Conservation (phyloP, 75 land plant species). For the Cunninghamia lanceolata region DNA sequence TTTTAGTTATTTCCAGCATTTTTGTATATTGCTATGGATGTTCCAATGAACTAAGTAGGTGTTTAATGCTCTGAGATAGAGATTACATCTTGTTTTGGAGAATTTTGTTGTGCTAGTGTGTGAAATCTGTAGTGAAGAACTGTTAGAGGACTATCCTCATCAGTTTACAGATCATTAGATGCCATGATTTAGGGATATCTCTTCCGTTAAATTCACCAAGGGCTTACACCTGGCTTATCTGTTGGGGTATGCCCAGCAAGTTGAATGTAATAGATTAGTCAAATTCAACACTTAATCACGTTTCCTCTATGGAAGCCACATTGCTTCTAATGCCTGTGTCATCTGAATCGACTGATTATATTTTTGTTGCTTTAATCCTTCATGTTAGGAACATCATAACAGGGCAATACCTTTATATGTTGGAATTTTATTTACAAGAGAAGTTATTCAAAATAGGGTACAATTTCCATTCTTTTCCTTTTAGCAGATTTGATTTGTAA, state of each 20-base stretch:
- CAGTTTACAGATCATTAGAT: not conserved
- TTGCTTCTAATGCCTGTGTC: not conserved
- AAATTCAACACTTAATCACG: not conserved
- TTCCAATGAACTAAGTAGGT: too few relatives aligned
- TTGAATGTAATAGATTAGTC: not conserved
- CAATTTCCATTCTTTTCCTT: not conserved
- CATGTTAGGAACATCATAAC: not conserved
- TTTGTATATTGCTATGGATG: too few relatives aligned
- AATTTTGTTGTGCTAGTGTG: not conserved
- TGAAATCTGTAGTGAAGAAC: too few relatives aligned
- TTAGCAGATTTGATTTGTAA: not conserved
- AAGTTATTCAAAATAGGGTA: not conserved
- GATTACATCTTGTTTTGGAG: not conserved
- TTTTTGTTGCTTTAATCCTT: not conserved
- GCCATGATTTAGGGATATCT: not conserved
- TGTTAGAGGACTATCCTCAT: too few relatives aligned
- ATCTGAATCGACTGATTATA: not conserved
- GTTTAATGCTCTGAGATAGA: too few relatives aligned
- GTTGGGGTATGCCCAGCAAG: not conserved
- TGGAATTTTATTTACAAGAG: not conserved
- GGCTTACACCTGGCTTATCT: not conserved
- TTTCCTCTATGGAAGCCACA: not conserved
- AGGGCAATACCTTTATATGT: not conserved
- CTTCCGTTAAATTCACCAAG: not conserved
- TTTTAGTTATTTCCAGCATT: too few relatives aligned